Evolutionary conservation across 2,329 filamentous ascomycete species (phyloP).

Genomic region (Trichoderma sp.): DNA sequence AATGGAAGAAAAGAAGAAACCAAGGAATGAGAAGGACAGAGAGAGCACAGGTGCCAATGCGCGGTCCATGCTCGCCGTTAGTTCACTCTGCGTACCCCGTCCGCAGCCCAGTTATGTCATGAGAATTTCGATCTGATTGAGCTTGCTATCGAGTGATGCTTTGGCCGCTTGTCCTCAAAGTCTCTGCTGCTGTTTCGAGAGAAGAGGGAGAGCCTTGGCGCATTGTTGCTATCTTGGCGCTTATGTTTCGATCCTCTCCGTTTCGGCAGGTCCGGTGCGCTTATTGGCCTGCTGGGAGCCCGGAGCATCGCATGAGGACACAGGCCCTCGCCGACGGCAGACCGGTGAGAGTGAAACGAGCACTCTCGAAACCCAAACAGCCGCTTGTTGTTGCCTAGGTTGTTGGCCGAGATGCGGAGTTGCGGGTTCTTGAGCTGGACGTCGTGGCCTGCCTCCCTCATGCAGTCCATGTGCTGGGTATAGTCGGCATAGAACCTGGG

Average conservation of each 20-base stretch:
- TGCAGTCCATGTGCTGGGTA: constrained; percentile 54
- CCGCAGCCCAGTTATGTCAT: background rate
- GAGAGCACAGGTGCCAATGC: background rate
- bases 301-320: constrained; percentile 50
- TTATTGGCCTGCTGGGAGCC: constrained; percentile 25
- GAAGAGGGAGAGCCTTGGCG: constrained; percentile 20
- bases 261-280: constrained; percentile 23
- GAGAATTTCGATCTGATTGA: constrained; percentile 20
- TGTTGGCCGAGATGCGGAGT: constrained; percentile 59
- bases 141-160: constrained; percentile 24
- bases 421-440: constrained; percentile 62
- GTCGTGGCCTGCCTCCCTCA: constrained; percentile 53
- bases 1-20: background rate
- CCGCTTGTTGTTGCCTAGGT: constrained; percentile 58
- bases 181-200: constrained; percentile 23
- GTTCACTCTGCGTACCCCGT: background rate
- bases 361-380: constrained; percentile 64
- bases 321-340: constrained; percentile 55
- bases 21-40: background rate
- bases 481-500: constrained; percentile 56
- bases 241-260: constrained; percentile 16
- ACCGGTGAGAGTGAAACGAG: constrained; percentile 62
- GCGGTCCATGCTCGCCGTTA: background rate
- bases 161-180: constrained; percentile 9
- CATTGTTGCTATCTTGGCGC: background rate